Base-by-base conservation (phyloP, 106 monocot species). In the Acorus gramineus region DNA sequence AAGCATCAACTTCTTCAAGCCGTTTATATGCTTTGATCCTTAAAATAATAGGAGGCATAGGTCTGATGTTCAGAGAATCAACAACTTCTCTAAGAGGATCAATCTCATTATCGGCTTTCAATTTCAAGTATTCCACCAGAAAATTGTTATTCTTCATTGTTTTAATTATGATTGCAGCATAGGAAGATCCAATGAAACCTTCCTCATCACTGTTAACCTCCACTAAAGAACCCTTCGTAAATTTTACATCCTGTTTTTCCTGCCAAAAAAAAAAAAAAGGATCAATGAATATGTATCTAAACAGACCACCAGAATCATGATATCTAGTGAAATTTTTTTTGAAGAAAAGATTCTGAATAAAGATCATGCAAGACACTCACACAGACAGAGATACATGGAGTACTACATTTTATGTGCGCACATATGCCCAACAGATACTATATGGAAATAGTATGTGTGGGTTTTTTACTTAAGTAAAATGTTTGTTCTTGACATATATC, bases 1-100 rank as follows among this genome's bases (percentile, higher is more conserved):
- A 77, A 5, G 73, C 86, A 66, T 93, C 93, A 50, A 93, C 84
- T 77, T 93, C 93, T 63, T 93, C 86, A 59, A 93, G 75, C 46
- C 72, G 58, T 47, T 76, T 83, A 59, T 86, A 85, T 11, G 60
- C 66, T 42, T 59, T 60, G 4, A 52, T 45, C 4, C 47, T 44
- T 3, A 52, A 55, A 53, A 53, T 61, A 2, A 7, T 51, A 4
- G 85, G 79, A 45, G 93, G 89, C 60, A 48, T 13, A 9, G 85
- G 89, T 52, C 93, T 80, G 55, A 93, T 75, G 56, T 93, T 80
- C 49, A 58, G 54, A 50, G 60, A 54, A 69, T 89, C 89, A 14
- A 89, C 75, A 44, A 57, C 73, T 76, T 93, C 89, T 51, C 4
- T 80, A 61, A 93, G 53, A 52, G 48, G 77, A 52, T 73, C 61